These are phyloP conservation scores for Escallonia herrerae DNA, from an alignment of 129 eudicot genomes.

Conservation along the genomic window DNA sequence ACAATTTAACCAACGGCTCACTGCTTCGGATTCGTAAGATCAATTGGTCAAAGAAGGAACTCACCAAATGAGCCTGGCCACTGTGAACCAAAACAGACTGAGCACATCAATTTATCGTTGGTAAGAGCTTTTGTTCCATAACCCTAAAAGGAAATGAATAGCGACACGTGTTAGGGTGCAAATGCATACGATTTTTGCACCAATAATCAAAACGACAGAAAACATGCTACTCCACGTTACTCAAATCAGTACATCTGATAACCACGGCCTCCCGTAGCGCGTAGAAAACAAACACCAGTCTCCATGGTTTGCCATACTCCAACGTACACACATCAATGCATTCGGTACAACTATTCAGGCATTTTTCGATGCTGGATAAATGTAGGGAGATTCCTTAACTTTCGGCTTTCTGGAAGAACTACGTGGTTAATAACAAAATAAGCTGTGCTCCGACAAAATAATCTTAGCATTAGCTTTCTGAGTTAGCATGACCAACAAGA, in stretches of 20 bases:
- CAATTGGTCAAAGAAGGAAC: no score
- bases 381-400: background rate
- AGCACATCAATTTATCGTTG: no score
- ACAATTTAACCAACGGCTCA: no score
- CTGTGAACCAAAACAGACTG: no score
- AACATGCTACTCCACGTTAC: conserved; percentile 3
- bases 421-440: background rate
- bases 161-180: no score
- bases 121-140: no score
- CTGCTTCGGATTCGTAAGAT: no score
- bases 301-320: background rate
- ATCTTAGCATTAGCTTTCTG: background rate
- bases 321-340: background rate
- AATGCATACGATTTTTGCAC: no score
- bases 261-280: background rate
- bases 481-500: conserved; percentile 12
- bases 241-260: background rate
- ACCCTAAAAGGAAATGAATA: no score
- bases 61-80: no score
- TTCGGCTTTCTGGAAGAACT: background rate
- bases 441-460: background rate
- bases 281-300: background rate
- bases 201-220: background rate
- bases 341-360: background rate
- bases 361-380: background rate